Evolutionary conservation across 2,329 filamentous ascomycete species (phyloP).

Genomic region (Colletotrichum tofieldiae): DNA sequence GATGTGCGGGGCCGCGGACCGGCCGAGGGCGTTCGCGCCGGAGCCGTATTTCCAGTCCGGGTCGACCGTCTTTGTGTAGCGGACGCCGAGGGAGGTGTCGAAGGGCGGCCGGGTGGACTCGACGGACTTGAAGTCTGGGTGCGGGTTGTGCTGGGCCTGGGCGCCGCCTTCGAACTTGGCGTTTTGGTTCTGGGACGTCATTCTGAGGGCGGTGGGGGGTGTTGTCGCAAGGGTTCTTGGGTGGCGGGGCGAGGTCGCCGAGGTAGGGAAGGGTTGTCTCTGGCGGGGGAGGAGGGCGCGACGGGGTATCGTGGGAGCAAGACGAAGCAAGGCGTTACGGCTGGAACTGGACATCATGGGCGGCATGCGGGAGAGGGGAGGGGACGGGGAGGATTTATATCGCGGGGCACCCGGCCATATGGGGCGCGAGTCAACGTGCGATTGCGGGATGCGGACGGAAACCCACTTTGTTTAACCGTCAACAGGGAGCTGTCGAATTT

Average conservation of each 20-base stretch:
- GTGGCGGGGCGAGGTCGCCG: neutral
- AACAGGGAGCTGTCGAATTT: neutral
- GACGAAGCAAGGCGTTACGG: constrained; percentile 8
- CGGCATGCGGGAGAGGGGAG: neutral
- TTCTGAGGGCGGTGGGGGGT: constrained; percentile 7
- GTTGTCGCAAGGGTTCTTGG: neutral
- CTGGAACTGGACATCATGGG: neutral
- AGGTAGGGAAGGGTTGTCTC: neutral
- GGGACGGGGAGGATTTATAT: constrained; percentile 8
- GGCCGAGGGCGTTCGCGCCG: constrained; percentile 70
- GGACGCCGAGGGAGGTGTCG: constrained; percentile 63
- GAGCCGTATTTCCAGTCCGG: constrained; percentile 77
- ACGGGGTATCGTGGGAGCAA: constrained; percentile 22
- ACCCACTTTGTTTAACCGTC: constrained; percentile 18
- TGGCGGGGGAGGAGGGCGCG: neutral
- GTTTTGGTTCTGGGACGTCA: constrained; percentile 18
- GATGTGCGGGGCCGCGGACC: constrained; percentile 78
- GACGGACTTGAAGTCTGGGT: constrained; percentile 82
- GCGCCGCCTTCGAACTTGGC: constrained; percentile 28
- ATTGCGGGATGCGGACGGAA: constrained; percentile 25
- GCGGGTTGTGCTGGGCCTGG: constrained; percentile 72
- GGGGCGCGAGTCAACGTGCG: constrained; percentile 25
- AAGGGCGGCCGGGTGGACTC: constrained; percentile 77
- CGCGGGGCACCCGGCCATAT: constrained; percentile 10
- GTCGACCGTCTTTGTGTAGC: constrained; percentile 74